Percentiles rank a stretch among this genome's conserved stretches.
Conservation (phyloP, 768 basidiomycete species). For the Amanita jacksonii region DNA sequence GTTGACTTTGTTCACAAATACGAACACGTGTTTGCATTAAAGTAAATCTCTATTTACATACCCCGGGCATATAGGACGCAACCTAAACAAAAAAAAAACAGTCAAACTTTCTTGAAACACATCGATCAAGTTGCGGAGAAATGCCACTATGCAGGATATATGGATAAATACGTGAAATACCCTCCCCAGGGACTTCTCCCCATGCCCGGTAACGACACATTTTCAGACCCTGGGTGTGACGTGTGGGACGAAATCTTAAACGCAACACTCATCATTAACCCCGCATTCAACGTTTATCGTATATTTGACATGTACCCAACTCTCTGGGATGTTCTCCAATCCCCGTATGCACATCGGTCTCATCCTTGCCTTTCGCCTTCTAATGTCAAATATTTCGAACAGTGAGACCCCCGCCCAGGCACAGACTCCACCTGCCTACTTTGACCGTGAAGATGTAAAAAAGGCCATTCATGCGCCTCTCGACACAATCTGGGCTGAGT, state of each 20-base stretch:
- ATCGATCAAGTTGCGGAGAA: conserved; percentile 40
- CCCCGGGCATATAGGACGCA: neutral
- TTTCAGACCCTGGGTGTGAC: conserved; percentile 45
- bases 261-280: conserved; percentile 53
- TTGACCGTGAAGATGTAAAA: conserved; percentile 61
- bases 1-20: conserved; percentile 70
- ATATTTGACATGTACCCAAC: conserved; percentile 71
- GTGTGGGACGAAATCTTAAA: conserved; percentile 59
- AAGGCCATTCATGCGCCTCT: conserved; percentile 60
- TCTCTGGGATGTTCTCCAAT: conserved; percentile 76
- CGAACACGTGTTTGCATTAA: conserved; percentile 59
- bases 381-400: neutral
- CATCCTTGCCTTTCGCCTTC: neutral
- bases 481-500: conserved; percentile 53
- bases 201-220: conserved; percentile 48
- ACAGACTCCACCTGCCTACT: conserved; percentile 62
- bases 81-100: too few relatives aligned
- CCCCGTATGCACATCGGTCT: conserved; percentile 41
- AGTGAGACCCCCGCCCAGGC: conserved; percentile 47
- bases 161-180: conserved; percentile 51
- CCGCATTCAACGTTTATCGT: conserved; percentile 69
- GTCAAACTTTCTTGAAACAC: conserved; percentile 51
- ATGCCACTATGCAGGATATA: conserved; percentile 61
- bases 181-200: conserved; percentile 62
- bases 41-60: conserved; percentile 30